Evolutionary conservation across 192 early-diverging fungal species (phyloP).

Genomic region (Entophlyctis luteolus): DNA sequence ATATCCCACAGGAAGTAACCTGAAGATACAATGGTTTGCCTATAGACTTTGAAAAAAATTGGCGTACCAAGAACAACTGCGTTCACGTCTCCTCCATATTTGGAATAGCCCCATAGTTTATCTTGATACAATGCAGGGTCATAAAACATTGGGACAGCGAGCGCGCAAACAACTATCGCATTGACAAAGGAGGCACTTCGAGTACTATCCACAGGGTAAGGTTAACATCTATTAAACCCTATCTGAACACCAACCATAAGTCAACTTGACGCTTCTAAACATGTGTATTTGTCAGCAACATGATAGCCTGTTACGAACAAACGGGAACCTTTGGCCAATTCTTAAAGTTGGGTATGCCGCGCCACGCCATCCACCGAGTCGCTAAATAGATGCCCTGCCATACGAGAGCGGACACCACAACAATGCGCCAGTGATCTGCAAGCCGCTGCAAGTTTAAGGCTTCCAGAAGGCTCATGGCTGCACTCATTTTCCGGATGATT

Average conservation of each 20-base stretch:
- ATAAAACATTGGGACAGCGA: slow-evolving; percentile 66
- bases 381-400: slow-evolving; percentile 13
- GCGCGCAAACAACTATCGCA: slow-evolving; percentile 60
- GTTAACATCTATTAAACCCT: neutral
- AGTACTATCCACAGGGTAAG: neutral
- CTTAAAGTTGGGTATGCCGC: neutral
- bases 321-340: neutral
- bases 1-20: slow-evolving; percentile 91
- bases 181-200: slow-evolving; percentile 53
- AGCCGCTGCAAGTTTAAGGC: slow-evolving; percentile 18
- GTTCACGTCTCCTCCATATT: slow-evolving; percentile 69
- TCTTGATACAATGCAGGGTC: slow-evolving; percentile 61
- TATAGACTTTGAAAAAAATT: neutral
- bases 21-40: neutral
- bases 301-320: neutral
- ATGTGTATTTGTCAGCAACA: neutral
- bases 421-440: slow-evolving; percentile 20
- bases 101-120: slow-evolving; percentile 68
- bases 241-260: slow-evolving; percentile 44
- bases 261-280: slow-evolving; percentile 28
- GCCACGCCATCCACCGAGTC: neutral
- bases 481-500: no score
- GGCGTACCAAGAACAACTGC: slow-evolving; percentile 70
- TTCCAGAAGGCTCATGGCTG: no score
- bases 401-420: slow-evolving; percentile 21